These are phyloP conservation scores for Calonectria pseudoreteaudii DNA, from an alignment of 2,329 filamentous ascomycete genomes.

Conservation along the genomic window DNA sequence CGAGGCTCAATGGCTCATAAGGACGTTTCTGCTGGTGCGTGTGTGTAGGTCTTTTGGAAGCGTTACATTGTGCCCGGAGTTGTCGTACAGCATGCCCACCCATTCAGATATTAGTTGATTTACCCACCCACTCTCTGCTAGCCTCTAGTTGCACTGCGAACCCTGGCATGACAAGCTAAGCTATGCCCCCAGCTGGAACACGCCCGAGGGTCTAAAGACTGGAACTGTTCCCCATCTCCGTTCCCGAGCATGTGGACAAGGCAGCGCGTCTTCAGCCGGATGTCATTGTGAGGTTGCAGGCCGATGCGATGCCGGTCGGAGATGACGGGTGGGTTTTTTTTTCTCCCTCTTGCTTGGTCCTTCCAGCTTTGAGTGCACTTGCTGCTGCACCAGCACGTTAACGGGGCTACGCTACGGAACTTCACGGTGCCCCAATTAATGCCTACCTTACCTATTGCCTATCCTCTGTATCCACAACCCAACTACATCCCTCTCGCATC, in stretches of 20 bases:
- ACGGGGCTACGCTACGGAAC: constrained; percentile 31
- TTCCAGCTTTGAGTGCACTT: constrained; percentile 7
- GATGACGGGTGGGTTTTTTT: constrained; percentile 35
- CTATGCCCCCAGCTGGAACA: constrained; percentile 1
- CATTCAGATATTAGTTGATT: constrained; percentile 3
- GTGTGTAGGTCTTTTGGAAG: not conserved
- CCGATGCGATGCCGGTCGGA: constrained; percentile 37
- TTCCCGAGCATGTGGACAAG: constrained; percentile 1
- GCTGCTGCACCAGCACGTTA: constrained; percentile 11
- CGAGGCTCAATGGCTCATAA: constrained; percentile 13
- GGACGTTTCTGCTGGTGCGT: not conserved
- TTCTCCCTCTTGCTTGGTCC: not conserved
- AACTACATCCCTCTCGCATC: constrained; percentile 10
- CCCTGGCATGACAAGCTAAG: constrained; percentile 2
- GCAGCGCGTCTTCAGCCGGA: not conserved
- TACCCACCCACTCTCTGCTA: constrained; percentile 4
- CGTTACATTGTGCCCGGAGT: constrained; percentile 11
- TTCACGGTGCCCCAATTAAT: constrained; percentile 28
- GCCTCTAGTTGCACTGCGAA: constrained; percentile 6
- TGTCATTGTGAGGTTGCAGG: not conserved
- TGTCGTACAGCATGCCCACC: not conserved
- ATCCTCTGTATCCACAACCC: constrained; percentile 5
- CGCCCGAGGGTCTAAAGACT: constrained; percentile 7
- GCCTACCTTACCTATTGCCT: not conserved
- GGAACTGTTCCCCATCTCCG: constrained; percentile 14